A percentile compares a stretch with the other conserved stretches of the same genome.
Conservation (phyloP, 1,139 yeast genomes). For the Torulaspora pretoriensis region DNA sequence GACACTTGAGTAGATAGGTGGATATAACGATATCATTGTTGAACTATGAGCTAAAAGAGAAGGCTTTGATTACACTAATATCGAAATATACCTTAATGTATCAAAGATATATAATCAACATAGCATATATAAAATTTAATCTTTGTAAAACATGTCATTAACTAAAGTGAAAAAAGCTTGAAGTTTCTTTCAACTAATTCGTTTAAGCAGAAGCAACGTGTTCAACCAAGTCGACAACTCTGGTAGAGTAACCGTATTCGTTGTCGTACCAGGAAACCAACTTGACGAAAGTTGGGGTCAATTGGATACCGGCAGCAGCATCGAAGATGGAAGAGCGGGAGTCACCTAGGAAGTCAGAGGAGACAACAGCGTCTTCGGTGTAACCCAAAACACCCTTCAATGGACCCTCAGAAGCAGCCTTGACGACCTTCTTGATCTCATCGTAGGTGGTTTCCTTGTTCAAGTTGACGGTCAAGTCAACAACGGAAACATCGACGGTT, state of each 20-base stretch:
- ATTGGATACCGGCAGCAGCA: slow-evolving; percentile 79
- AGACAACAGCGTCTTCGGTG: slow-evolving; percentile 84
- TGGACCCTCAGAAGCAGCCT: slow-evolving; percentile 67
- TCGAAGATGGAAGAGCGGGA: slow-evolving; percentile 76
- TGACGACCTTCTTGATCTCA: slow-evolving; percentile 67
- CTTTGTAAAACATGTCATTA: slow-evolving; percentile 14
- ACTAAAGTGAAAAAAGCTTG: slow-evolving; percentile 8
- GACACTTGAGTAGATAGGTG: not conserved
- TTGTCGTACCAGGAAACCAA: slow-evolving; percentile 86
- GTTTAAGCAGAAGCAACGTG: slow-evolving; percentile 54
- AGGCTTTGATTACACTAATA: not conserved
- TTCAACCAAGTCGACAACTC: slow-evolving; percentile 82
- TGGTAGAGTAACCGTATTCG: slow-evolving; percentile 86
- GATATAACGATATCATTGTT: too few relatives aligned
- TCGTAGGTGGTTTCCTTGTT: slow-evolving; percentile 67
- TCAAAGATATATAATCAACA: slow-evolving; percentile 8
- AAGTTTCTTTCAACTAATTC: slow-evolving; percentile 6
- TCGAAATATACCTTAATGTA: slow-evolving; percentile 3
- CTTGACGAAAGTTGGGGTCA: slow-evolving; percentile 82
- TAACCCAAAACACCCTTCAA: slow-evolving; percentile 74
- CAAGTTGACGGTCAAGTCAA: slow-evolving; percentile 68
- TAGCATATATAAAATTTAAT: slow-evolving; percentile 9
- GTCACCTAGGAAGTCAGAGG: slow-evolving; percentile 77
- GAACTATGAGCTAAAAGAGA: not conserved
- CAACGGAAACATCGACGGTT: slow-evolving; percentile 82